Conservation (phyloP, 352 stramenopile genomes). For the Phytophthora pinifolia region DNA sequence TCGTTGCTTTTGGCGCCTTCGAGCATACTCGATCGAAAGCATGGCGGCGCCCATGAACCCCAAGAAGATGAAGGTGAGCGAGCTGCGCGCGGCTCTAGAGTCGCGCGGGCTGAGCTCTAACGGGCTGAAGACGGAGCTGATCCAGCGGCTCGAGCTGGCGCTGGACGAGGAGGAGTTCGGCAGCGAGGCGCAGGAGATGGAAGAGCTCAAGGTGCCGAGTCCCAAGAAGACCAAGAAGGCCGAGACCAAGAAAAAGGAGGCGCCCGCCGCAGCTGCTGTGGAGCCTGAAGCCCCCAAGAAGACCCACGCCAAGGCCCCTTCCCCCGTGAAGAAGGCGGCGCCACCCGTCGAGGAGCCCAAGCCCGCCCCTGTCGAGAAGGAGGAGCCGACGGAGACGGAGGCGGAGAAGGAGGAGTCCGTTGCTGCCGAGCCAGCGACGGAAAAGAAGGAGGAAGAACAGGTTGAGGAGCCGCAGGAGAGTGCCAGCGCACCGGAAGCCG, state of each 20-base stretch:
- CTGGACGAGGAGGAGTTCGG: constrained; percentile 89
- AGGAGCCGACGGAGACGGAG: constrained; percentile 9
- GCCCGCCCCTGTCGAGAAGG: constrained; percentile 16
- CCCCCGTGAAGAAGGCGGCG: constrained; percentile 26
- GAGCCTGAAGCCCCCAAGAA: constrained; percentile 25
- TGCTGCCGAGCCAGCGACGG: constrained; percentile 7
- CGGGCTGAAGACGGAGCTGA: constrained; percentile 88
- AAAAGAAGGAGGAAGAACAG: constrained; percentile 12
- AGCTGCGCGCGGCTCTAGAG: constrained; percentile 84
- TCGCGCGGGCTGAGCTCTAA: constrained; percentile 80
- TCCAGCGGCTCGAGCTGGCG: constrained; percentile 86
- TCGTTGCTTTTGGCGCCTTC: background rate
- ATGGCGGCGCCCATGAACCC: constrained; percentile 70
- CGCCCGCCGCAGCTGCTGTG: background rate
- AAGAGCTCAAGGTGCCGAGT: constrained; percentile 53
- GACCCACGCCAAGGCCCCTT: constrained; percentile 8
- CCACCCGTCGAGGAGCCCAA: constrained; percentile 6
- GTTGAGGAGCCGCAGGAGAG: constrained; percentile 10
- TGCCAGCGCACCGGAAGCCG: constrained; percentile 10
- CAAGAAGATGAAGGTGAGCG: constrained; percentile 92
- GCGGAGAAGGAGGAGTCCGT: constrained; percentile 13
- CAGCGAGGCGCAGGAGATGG: constrained; percentile 70
- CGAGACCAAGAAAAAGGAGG: constrained; percentile 31
- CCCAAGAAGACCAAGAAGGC: constrained; percentile 39
- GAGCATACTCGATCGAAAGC: constrained; percentile 16